phyloP scores from a whole-genome alignment of 805 yeast species.

The Cyberlindnera subsufficiens region DNA sequence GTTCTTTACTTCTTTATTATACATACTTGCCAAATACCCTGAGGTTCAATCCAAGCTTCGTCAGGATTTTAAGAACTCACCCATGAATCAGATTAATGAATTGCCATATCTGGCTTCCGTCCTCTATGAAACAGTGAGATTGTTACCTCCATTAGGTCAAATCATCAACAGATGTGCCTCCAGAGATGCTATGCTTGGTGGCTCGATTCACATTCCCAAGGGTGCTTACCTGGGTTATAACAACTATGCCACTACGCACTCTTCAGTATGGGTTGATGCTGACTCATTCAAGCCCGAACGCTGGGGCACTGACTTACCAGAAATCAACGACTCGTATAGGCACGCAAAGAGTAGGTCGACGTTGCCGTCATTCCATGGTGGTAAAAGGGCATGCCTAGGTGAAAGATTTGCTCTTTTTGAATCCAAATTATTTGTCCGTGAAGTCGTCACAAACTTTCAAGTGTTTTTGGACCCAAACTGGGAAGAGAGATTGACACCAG shows the following conservation, averaged over 20 bases:
- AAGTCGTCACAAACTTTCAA: slow-evolving; percentile 31
- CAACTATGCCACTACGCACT: slow-evolving; percentile 46
- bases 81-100: slow-evolving; percentile 11
- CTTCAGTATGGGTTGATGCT: slow-evolving; percentile 40
- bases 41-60: slow-evolving; percentile 29
- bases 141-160: slow-evolving; percentile 52
- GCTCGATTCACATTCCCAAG: slow-evolving; percentile 38
- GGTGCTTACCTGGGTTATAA: slow-evolving; percentile 51
- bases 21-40: slow-evolving; percentile 38
- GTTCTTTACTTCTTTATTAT: slow-evolving; percentile 40
- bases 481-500: slow-evolving; percentile 47
- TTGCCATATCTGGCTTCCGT: slow-evolving; percentile 29
- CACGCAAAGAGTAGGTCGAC: slow-evolving; percentile 38
- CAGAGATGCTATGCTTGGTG: slow-evolving; percentile 32
- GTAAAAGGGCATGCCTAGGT: slow-evolving; percentile 55
- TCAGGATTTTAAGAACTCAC: slow-evolving; percentile 6
- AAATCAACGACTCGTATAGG: slow-evolving; percentile 34
- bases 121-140: slow-evolving; percentile 41
- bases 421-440: slow-evolving; percentile 32
- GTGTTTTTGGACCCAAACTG: slow-evolving; percentile 36
- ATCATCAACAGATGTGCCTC: slow-evolving; percentile 46
- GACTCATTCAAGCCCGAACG: slow-evolving; percentile 40
- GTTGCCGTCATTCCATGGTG: slow-evolving; percentile 53
- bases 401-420: slow-evolving; percentile 50
- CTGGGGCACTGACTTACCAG: slow-evolving; percentile 42